These are phyloP conservation scores for Sanghuangporus baumii DNA, from an alignment of 1,284 basidiomycete species.

Conservation along the genomic window DNA sequence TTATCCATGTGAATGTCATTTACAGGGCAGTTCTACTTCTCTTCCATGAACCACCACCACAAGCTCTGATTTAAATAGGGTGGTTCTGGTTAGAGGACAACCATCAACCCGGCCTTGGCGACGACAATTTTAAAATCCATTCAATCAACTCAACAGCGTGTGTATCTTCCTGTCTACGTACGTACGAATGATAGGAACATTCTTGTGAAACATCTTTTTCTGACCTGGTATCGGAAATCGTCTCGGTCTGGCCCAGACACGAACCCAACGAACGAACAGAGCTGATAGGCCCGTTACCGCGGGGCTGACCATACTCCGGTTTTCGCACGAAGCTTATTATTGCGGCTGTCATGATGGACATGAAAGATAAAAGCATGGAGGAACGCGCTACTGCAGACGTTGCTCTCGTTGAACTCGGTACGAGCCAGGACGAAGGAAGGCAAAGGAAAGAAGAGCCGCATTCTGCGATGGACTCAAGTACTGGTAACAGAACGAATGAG, in stretches of 20 bases:
- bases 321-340: not conserved
- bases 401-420: not conserved
- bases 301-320: too few relatives aligned
- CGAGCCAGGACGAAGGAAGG: not conserved
- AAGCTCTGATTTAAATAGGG: not conserved
- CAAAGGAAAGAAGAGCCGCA: not conserved
- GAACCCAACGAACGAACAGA: not conserved
- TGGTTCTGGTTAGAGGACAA: not conserved
- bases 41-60: not conserved
- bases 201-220: not conserved
- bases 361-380: not conserved
- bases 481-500: not conserved
- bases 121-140: too few relatives aligned
- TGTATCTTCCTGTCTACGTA: not conserved
- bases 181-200: not conserved
- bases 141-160: not conserved
- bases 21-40: not conserved
- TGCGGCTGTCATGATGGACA: not conserved
- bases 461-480: not conserved
- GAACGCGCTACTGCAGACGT: not conserved
- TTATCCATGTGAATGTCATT: too few relatives aligned
- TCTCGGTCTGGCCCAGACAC: not conserved
- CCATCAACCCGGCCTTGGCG: not conserved
- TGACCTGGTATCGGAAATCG: too few relatives aligned
- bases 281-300: too few relatives aligned